Base-by-base conservation (phyloP, 768 basidiomycete species). In the Hygrocybe punicea region DNA sequence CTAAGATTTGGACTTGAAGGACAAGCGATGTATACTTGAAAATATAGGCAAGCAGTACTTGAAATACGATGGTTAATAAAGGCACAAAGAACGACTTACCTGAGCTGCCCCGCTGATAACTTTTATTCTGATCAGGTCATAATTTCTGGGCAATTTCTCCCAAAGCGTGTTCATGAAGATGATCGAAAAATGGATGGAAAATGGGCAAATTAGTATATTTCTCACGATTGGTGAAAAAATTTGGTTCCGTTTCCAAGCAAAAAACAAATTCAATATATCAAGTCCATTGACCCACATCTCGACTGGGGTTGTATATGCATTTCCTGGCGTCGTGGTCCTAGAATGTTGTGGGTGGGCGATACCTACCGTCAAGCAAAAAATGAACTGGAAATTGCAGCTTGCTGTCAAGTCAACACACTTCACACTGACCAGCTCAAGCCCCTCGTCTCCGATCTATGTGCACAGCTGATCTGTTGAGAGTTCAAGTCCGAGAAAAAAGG, bases 271-370 rank as follows among this genome's bases (percentile, higher is more conserved):
- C 58, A 55, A 75, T 86, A 71, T 69, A 91, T 91, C 91, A 51
- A 93, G 81, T 16, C 80, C 87, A 68, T 89, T 91, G 53, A 91
- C 84, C 91, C 91, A 93, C 88, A 93, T 91, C 65, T 93, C 91
- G 45, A 93, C 81, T 1, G 91, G 91, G 6, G 91, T 91, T 39
- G 89, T 92, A 67, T 88, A 91, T 19, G 89, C 89, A 70, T 93
- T 89, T 29, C 89, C 89, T 4, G 88, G 87, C 0, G 88, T 89
- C 44, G 88, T 91, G 71, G 46, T 35, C 48, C 58, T 54, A 25
- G n/a, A n/a, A n/a, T n/a, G n/a, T n/a, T n/a, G n/a, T n/a, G n/a
- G n/a, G 37, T 48, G 48, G 37, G 34, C 44, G 60, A 60, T 46
- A 56, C 62, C 65, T 62, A 53, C 50, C 46, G 45, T 59, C 44